Percentiles rank a stretch among this genome's conserved stretches.
phyloP scores from a whole-genome alignment of 129 eudicot genomes.

The Artemisia annua region DNA sequence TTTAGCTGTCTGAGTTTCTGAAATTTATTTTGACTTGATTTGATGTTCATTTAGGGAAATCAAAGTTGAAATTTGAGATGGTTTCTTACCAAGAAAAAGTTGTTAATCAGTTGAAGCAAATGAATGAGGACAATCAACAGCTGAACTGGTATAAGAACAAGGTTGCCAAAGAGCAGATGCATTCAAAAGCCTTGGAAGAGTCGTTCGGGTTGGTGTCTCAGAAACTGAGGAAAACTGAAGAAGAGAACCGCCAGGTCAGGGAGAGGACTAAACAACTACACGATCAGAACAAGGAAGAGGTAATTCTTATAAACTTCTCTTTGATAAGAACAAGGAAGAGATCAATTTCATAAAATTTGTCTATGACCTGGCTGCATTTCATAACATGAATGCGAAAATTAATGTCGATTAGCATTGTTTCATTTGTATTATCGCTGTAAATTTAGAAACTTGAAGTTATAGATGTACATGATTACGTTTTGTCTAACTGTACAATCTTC shows the following conservation, averaged over 20 bases:
- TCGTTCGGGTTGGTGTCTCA: constrained; percentile 14
- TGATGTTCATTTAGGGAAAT: constrained; percentile 15
- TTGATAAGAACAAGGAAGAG: too few relatives aligned
- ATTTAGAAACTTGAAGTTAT: not conserved
- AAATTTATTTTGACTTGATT: not conserved
- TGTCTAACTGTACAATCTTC: not conserved
- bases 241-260: constrained; percentile 25
- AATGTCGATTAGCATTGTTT: too few relatives aligned
- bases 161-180: constrained; percentile 21
- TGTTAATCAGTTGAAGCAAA: constrained; percentile 19
- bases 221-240: constrained; percentile 23
- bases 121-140: constrained; percentile 26
- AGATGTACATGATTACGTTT: not conserved
- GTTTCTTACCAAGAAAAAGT: constrained; percentile 29
- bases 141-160: constrained; percentile 16
- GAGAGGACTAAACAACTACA: constrained; percentile 22
- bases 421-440: not conserved
- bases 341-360: too few relatives aligned
- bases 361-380: not conserved
- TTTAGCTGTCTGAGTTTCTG: not conserved
- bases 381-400: too few relatives aligned
- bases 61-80: constrained; percentile 23
- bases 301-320: not conserved
- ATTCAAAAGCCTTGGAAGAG: constrained; percentile 18
- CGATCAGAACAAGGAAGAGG: constrained; percentile 28